Conservation (phyloP, 495 filamentous ascomycete species). For the Podospora pseudoanserina region DNA sequence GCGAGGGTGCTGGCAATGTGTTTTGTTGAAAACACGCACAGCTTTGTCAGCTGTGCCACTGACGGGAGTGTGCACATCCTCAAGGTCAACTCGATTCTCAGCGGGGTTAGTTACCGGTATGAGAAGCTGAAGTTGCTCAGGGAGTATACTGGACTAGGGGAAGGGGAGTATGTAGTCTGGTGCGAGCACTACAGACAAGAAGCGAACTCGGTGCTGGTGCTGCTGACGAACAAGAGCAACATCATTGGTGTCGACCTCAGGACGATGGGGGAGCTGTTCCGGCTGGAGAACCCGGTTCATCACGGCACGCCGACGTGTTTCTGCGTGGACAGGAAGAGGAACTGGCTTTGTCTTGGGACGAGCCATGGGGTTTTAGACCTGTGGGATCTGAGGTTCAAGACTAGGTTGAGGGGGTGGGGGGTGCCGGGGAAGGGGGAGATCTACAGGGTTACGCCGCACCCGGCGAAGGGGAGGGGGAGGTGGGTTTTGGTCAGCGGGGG, state of each 20-base stretch:
- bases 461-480: slow-evolving; percentile 66
- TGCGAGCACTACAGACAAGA: slow-evolving; percentile 87
- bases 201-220: slow-evolving; percentile 68
- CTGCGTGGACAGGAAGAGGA: slow-evolving; percentile 74
- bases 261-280: slow-evolving; percentile 77
- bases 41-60: slow-evolving; percentile 81
- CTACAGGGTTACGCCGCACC: slow-evolving; percentile 73
- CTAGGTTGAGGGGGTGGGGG: slow-evolving; percentile 85
- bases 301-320: slow-evolving; percentile 94
- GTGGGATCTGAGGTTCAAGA: slow-evolving; percentile 92
- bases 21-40: slow-evolving; percentile 92
- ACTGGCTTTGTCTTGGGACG: slow-evolving; percentile 89
- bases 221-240: slow-evolving; percentile 82
- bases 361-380: slow-evolving; percentile 89
- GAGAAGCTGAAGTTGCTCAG: slow-evolving; percentile 71
- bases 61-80: slow-evolving; percentile 91
- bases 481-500: slow-evolving; percentile 87
- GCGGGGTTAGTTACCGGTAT: slow-evolving; percentile 62
- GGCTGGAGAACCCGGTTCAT: slow-evolving; percentile 83
- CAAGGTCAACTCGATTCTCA: slow-evolving; percentile 70
- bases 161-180: slow-evolving; percentile 80
- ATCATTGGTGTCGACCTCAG: slow-evolving; percentile 83
- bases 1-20: slow-evolving; percentile 73
- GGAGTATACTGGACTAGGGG: slow-evolving; percentile 67
- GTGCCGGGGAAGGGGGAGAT: slow-evolving; percentile 78